Conservation (phyloP, 228 moss, liverwort and hornwort genomes). For the Sphagnum magellanicum region DNA sequence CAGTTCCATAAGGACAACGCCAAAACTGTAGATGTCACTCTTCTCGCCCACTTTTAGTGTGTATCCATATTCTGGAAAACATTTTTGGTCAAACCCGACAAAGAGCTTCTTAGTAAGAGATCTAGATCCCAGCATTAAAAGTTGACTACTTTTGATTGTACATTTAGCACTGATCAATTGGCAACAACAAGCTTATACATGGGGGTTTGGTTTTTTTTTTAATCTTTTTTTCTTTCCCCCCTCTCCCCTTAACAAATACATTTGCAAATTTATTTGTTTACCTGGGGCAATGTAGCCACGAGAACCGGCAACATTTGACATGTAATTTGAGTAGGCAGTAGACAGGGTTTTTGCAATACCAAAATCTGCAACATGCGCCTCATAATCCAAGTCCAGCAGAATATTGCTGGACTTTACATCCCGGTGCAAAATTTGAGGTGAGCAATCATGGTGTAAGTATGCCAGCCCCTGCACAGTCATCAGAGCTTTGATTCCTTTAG, state of each 20-base stretch:
- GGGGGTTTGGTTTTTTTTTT: not conserved
- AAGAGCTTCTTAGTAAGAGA: not conserved
- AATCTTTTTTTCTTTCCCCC: not conserved
- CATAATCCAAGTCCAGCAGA: conserved; percentile 37
- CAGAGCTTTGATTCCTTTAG: not conserved
- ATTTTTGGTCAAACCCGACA: not conserved
- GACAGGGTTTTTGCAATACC: conserved; percentile 56
- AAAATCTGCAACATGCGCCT: conserved; percentile 62
- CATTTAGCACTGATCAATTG: not conserved
- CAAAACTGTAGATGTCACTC: conserved; percentile 71
- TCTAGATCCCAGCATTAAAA: not conserved
- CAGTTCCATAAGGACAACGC: conserved; percentile 55
- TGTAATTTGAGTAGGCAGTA: conserved; percentile 11
- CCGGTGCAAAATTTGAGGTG: conserved; percentile 50
- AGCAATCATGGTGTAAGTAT: conserved; percentile 65
- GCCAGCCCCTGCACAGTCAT: conserved; percentile 39
- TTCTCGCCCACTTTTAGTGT: conserved; percentile 60
- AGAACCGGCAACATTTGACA: conserved; percentile 56
- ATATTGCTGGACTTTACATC: conserved; percentile 74
- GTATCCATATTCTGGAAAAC: conserved; percentile 47
- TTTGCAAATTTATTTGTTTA: not conserved
- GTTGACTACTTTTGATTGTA: no score
- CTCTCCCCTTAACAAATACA: not conserved
- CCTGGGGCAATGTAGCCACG: conserved; percentile 70
- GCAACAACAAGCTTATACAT: not conserved